phyloP scores from a whole-genome alignment of 2,329 filamentous ascomycete genomes.

The Cyanodermella asteris region DNA sequence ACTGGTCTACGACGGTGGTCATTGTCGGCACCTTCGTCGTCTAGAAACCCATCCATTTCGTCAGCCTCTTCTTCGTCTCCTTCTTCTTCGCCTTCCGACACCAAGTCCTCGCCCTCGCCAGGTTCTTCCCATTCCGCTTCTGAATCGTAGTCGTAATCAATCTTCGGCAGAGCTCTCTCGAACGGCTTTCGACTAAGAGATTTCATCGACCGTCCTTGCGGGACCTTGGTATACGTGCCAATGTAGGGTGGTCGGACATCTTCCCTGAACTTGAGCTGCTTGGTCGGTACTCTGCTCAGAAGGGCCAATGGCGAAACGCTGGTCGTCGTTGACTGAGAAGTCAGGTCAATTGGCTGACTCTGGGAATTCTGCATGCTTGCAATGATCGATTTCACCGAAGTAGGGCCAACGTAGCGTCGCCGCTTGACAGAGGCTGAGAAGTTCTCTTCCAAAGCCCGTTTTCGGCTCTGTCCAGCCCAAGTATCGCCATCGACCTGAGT shows the following conservation, averaged over 20 bases:
- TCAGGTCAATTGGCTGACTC: constrained; percentile 16
- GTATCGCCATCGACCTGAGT: background rate
- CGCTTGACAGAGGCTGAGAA: constrained; percentile 9
- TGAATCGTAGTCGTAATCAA: constrained; percentile 44
- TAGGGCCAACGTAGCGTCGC: constrained; percentile 5
- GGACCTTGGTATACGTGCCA: constrained; percentile 34
- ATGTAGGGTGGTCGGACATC: constrained; percentile 42
- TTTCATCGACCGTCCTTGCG: constrained; percentile 17
- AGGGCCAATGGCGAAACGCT: constrained; percentile 16
- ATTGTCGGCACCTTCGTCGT: constrained; percentile 47
- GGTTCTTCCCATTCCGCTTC: constrained; percentile 45
- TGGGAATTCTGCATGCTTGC: constrained; percentile 27
- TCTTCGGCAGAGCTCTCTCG: constrained; percentile 26
- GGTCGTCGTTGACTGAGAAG: constrained; percentile 7
- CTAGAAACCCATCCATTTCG: constrained; percentile 76
- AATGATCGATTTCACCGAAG: constrained; percentile 37
- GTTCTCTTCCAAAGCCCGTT: constrained; percentile 3
- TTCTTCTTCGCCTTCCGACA: constrained; percentile 42
- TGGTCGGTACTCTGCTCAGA: constrained; percentile 29
- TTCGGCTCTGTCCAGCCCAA: background rate
- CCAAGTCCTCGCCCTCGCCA: constrained; percentile 49
- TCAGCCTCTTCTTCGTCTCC: constrained; percentile 46
- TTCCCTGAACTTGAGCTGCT: constrained; percentile 36
- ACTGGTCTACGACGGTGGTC: too few relatives aligned
- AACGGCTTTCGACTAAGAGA: constrained; percentile 34